Percentiles rank a stretch among this genome's conserved stretches.
These are phyloP conservation scores for Zoysia japonica DNA, from an alignment of 176 grass and related monocot species.

Conservation along the genomic window DNA sequence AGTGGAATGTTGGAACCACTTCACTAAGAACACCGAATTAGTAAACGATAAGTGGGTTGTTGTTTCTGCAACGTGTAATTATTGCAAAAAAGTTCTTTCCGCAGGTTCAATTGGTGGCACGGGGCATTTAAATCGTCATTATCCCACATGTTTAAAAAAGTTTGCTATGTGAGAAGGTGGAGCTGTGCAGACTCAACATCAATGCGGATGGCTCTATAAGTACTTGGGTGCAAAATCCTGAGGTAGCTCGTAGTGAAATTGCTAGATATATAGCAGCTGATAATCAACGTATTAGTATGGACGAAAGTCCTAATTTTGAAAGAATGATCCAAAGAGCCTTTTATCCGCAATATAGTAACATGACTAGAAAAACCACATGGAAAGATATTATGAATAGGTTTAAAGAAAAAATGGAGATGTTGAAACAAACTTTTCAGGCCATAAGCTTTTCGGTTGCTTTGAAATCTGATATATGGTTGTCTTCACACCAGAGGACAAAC, in stretches of 20 bases:
- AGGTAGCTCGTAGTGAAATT: neutral
- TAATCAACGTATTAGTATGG: no score
- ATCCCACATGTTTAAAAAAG: neutral
- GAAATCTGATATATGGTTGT: no score
- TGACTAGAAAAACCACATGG: no score
- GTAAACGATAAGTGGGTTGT: neutral
- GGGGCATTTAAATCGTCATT: neutral
- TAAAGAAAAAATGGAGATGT: no score
- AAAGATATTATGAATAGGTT: no score
- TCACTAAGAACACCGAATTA: neutral
- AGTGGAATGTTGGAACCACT: neutral
- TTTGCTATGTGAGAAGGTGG: neutral
- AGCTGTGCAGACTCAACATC: neutral
- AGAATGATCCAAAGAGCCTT: no score
- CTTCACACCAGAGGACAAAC: no score
- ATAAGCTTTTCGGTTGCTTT: no score
- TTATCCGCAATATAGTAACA: no score
- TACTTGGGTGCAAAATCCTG: neutral
- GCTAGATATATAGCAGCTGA: no score
- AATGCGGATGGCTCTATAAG: neutral
- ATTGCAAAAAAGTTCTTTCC: neutral
- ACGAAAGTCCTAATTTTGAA: no score
- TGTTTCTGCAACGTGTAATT: neutral
- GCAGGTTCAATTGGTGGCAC: neutral
- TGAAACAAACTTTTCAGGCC: no score